A percentile compares a stretch with the other conserved stretches of the same genome.
Conservation (phyloP, 1,284 basidiomycete genomes). For the Sporisorium iseilematis-ciliati region DNA sequence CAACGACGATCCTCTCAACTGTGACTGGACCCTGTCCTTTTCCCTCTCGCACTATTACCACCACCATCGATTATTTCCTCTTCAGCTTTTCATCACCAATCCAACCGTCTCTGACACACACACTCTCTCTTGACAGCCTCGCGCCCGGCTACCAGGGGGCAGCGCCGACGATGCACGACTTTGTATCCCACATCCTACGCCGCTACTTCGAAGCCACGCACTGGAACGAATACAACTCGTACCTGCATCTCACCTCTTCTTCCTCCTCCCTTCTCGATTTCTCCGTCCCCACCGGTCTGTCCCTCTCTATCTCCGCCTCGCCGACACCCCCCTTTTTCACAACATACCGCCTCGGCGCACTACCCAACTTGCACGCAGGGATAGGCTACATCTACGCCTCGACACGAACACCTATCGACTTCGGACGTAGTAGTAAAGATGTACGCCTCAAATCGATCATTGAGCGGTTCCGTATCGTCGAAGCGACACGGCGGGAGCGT, state of each 20-base stretch:
- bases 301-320: constrained; percentile 86
- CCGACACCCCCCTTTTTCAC: constrained; percentile 87
- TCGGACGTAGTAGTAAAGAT: constrained; percentile 65
- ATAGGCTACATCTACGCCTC: constrained; percentile 89
- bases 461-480: constrained; percentile 80
- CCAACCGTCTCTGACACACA: not conserved
- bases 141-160: not conserved
- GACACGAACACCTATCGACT: constrained; percentile 71
- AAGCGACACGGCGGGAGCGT: constrained; percentile 77
- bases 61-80: not conserved
- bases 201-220: constrained; percentile 89
- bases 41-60: constrained; percentile 2
- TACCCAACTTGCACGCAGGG: constrained; percentile 91
- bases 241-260: constrained; percentile 87
- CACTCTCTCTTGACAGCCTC: not conserved
- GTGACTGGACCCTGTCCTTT: constrained; percentile 13
- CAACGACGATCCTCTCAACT: not conserved
- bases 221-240: constrained; percentile 96
- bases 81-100: not conserved
- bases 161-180: constrained; percentile 62
- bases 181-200: constrained; percentile 80
- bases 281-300: constrained; percentile 80
- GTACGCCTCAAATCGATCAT: constrained; percentile 86
- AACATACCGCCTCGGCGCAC: constrained; percentile 88
- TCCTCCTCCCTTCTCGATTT: constrained; percentile 83